Evolutionary conservation across 225 moss, liverwort and hornwort genomes (phyloP), one percentile per base, ranked within the genome.

Genomic region (Physcomitrellopsis africana): DNA sequence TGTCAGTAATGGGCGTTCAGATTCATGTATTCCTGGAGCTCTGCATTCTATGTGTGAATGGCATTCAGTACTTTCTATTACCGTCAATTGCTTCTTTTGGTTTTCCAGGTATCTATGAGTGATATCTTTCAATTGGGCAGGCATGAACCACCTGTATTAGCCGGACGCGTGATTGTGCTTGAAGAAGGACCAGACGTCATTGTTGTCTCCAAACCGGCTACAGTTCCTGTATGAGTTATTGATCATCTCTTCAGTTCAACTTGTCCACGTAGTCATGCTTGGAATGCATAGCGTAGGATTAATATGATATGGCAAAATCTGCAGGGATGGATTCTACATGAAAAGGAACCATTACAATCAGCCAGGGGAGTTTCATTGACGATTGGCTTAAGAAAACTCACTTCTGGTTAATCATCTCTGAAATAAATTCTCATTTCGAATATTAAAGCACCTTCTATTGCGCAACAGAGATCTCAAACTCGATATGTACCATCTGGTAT

Each of bases 81-180:
- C 46, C 51, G 55, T 65, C 53, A 61, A 70, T 32, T 70, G 63
- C 57, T 68, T 29, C 67, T 27, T 32, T 58, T 56, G 12, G 43
- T 67, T 52, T 68, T 56, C 19, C 56, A 65, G 26, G 24, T 61
- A 66, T 61, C 24, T 74, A 42, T 18, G 10, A 19, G 8, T 74
- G 56, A 51, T 11, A 0, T 73, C 48, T 60, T 68, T 69, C 75
- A 42, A 75, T 70, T 60, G 63, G 60, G 79, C 89, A 96, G 97
- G 85, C 97, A 99, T 84, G 97, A 95, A 74, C 97, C 97, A 70
- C 97, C 97, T 53, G 97, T 99, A 26, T 57, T 90, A 79, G 84
- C 89, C 11, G 91, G 86, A 83, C 72, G 82, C 68, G 90, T 92
- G 44, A 85, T 67, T 54, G 75, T 99, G 45, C 71, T 99, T 70